Conservation (phyloP, 139 green algal species). For the Chlamydomonas incerta region DNA sequence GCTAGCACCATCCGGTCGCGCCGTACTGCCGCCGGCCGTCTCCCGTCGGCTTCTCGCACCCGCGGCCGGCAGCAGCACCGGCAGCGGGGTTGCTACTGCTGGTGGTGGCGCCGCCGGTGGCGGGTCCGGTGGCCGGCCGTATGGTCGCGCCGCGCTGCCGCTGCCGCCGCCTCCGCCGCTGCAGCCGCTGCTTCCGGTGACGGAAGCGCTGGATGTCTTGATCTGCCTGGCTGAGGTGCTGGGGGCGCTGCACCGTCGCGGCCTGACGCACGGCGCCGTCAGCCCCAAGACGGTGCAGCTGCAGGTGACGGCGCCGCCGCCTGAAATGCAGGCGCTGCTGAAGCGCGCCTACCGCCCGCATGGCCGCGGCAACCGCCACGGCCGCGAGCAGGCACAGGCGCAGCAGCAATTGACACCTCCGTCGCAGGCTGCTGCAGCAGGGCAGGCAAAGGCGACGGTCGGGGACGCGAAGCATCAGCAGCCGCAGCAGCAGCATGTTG, state of each 20-base stretch:
- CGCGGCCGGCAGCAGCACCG: neutral
- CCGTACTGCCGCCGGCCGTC: too few relatives aligned
- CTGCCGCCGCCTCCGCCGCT: neutral
- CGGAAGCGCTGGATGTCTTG: constrained; percentile 15
- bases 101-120: neutral
- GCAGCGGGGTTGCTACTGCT: neutral
- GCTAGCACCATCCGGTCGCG: too few relatives aligned
- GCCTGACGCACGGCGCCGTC: constrained; percentile 14
- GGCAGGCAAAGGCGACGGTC: too few relatives aligned
- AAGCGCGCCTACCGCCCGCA: neutral
- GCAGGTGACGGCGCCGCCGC: neutral
- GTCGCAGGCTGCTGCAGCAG: too few relatives aligned
- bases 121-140: too few relatives aligned
- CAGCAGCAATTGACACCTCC: too few relatives aligned
- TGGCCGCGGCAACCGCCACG: too few relatives aligned
- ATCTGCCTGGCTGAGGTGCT: constrained; percentile 25
- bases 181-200: neutral
- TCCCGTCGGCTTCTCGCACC: too few relatives aligned
- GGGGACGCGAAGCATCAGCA: too few relatives aligned
- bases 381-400: too few relatives aligned
- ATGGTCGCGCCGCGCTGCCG: neutral
- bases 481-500: too few relatives aligned
- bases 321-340: neutral
- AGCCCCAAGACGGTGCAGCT: constrained; percentile 17
- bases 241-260: constrained; percentile 7